These are phyloP conservation scores for Fusarium penzigii DNA, from an alignment of 2,329 filamentous ascomycete species.

Conservation along the genomic window DNA sequence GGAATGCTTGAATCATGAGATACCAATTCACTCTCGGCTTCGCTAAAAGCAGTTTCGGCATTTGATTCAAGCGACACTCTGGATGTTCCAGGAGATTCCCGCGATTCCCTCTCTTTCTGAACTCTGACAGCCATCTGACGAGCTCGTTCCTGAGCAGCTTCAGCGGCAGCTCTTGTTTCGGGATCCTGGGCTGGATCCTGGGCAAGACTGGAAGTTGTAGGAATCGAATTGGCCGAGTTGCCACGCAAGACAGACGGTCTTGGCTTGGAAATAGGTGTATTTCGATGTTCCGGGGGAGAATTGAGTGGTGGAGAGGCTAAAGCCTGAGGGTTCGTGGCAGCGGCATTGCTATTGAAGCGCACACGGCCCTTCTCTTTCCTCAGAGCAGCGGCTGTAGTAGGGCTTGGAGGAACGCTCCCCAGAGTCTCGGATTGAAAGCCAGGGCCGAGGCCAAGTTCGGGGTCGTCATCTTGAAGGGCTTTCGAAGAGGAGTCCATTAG, in stretches of 20 bases:
- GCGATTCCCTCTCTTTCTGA: conserved; percentile 10
- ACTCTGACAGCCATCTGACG: conserved; percentile 44
- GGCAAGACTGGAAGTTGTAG: conserved; percentile 25
- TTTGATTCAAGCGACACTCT: conserved; percentile 42
- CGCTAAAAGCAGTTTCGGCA: conserved; percentile 30
- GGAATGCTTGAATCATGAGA: conserved; percentile 31
- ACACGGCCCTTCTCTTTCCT: conserved; percentile 49
- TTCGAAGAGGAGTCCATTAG: conserved; percentile 23
- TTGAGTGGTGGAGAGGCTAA: conserved; percentile 12
- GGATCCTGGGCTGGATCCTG: conserved; percentile 29
- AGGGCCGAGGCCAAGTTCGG: conserved; percentile 15
- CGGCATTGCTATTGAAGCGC: conserved; percentile 49
- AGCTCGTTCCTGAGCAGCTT: conserved; percentile 45
- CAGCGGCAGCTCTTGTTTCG: conserved; percentile 36
- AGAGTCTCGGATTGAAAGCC: conserved; percentile 7
- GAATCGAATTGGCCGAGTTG: conserved; percentile 42
- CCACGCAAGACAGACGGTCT: conserved; percentile 46
- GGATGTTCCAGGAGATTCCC: conserved; percentile 36
- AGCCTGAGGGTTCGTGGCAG: conserved; percentile 29
- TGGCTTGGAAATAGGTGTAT: conserved; percentile 27
- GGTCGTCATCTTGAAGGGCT: conserved; percentile 24
- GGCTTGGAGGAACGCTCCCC: conserved; percentile 6
- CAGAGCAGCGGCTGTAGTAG: conserved; percentile 16
- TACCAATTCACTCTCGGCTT: conserved; percentile 23
- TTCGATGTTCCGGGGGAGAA: conserved; percentile 16